Evolutionary conservation across 257 asterid genomes (phyloP), one percentile per base, ranked within the genome.

Genomic region (Fraxinus americana): DNA sequence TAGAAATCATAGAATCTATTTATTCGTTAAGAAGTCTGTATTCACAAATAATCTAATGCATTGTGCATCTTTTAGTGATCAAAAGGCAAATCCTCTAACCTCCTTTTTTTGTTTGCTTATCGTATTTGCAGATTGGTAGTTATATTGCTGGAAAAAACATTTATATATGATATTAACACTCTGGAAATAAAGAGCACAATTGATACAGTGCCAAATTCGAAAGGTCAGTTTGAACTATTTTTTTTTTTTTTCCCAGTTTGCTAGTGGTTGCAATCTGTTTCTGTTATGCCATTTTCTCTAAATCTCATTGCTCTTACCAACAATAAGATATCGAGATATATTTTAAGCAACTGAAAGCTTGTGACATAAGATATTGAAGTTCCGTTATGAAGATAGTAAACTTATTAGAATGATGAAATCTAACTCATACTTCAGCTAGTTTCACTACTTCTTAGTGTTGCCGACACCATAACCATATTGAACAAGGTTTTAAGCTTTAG

Each of bases 141-240:
- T 77, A 74, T 89, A 78, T 83, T 94, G 91, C 92, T 84, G 87
- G 96, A 92, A 82, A 86, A 94, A 87, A 84, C 93, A 48, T 91
- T 88, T 78, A 83, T 94, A 61, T 94, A 94, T 85, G 99, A 94
- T 77, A 88, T 80, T 70, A 90, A 88, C 84, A 90, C 81, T 78
- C 88, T 94, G 82, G 86, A 88, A 78, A 88, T 87, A 80, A 81
- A 90, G 89, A 92, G 86, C 78, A 82, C 92, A 77, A 85, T 94
- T 81, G 97, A 90, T 81, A 94, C 98, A 71, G 96, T 89, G 75
- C 96, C 94, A 77, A 94, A 94, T 68, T 38, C 72, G 75, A 92
- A 87, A 89, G 99, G 99, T 93, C 61, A 80, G 91, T 80, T 59
- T 70, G 73, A 67, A 75, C 45, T 27, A 41, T 71, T 65, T 70